Conservation (phyloP, 1,284 basidiomycete genomes). For the Trametes pubescens region DNA sequence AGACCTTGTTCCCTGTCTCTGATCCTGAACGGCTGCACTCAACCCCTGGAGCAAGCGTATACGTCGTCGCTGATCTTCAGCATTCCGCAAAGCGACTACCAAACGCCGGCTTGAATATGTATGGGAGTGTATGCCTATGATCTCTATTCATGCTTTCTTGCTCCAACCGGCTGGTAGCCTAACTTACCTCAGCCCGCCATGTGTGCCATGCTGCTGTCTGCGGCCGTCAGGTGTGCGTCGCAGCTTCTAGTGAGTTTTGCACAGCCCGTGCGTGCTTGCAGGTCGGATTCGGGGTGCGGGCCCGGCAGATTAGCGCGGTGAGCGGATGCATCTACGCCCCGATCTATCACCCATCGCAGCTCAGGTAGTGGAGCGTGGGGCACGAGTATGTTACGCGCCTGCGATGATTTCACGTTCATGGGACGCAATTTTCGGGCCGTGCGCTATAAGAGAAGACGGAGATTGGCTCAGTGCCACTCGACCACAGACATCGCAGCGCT, state of each 20-base stretch:
- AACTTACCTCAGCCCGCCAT: background rate
- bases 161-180: background rate
- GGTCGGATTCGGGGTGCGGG: conserved; percentile 2
- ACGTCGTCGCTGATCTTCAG: background rate
- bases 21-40: background rate
- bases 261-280: background rate
- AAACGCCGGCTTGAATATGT: too few relatives aligned
- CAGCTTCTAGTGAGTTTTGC: conserved; percentile 13
- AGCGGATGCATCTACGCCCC: conserved; percentile 15
- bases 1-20: background rate
- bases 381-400: conserved; percentile 22
- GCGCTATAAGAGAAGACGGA: conserved; percentile 12
- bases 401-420: conserved; percentile 25
- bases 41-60: background rate
- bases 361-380: conserved; percentile 24
- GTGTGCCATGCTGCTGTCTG: background rate
- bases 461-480: background rate
- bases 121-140: background rate
- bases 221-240: background rate
- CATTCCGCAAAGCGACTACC: too few relatives aligned
- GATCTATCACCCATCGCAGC: conserved; percentile 26
- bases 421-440: conserved; percentile 16
- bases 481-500: conserved; percentile 14
- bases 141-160: background rate
- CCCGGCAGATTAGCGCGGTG: conserved; percentile 12